phyloP scores from a whole-genome alignment of 2,329 filamentous ascomycete species.

The Fonsecaea pugnacius region DNA sequence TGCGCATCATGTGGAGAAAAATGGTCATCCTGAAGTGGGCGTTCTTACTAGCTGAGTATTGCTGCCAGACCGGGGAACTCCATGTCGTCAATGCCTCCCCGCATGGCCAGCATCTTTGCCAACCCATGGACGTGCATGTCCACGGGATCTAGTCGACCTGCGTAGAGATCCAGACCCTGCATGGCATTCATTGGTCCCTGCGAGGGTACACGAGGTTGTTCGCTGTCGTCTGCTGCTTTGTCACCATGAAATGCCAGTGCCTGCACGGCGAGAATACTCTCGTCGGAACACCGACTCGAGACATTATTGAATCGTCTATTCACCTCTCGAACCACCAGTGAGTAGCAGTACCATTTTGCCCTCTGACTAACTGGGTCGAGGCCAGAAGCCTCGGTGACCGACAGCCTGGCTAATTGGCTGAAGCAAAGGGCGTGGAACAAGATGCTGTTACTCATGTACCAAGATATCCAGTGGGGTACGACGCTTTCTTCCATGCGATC shows the following conservation, averaged over 20 bases:
- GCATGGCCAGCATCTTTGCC: slow-evolving; percentile 33
- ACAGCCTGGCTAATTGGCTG: slow-evolving; percentile 13
- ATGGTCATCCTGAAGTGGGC: neutral
- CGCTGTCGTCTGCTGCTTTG: neutral
- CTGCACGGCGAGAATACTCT: slow-evolving; percentile 13
- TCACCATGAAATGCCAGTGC: slow-evolving; percentile 16
- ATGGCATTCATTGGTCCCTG: slow-evolving; percentile 23
- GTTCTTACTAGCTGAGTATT: slow-evolving; percentile 22
- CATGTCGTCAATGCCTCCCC: slow-evolving; percentile 32
- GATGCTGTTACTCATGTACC: slow-evolving; percentile 15
- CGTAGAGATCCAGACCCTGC: slow-evolving; percentile 19
- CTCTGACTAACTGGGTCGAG: slow-evolving; percentile 9
- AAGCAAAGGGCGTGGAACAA: slow-evolving; percentile 17
- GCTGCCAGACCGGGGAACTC: slow-evolving; percentile 18
- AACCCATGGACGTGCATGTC: slow-evolving; percentile 35
- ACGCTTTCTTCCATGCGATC: slow-evolving; percentile 3
- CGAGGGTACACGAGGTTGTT: slow-evolving; percentile 4
- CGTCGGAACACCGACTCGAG: slow-evolving; percentile 8
- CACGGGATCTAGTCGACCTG: slow-evolving; percentile 19
- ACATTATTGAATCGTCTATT: slow-evolving; percentile 22
- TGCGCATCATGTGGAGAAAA: neutral
- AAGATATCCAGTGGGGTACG: slow-evolving; percentile 5
- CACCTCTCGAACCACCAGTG: slow-evolving; percentile 13
- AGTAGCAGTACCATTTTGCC: slow-evolving; percentile 18
- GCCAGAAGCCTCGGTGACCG: neutral